These are phyloP conservation scores for Geotrichum cucujoidarum DNA, from an alignment of 1,139 yeast genomes.

Conservation along the genomic window DNA sequence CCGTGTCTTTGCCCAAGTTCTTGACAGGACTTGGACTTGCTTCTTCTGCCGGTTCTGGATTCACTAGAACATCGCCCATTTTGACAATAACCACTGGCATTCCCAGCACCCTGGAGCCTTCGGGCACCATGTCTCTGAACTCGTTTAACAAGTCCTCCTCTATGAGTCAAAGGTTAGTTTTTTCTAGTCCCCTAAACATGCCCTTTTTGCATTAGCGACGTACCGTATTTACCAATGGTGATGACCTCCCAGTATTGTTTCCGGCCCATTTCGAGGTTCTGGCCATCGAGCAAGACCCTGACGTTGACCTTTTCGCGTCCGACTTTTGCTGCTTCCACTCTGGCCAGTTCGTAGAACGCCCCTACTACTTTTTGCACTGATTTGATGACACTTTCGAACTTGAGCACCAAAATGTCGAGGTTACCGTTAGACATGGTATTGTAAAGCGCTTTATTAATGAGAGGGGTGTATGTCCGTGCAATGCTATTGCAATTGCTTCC, in stretches of 20 bases:
- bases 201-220: neutral
- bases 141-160: conserved; percentile 26
- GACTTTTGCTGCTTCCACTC: conserved; percentile 23
- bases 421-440: conserved; percentile 32
- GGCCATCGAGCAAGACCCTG: conserved; percentile 37
- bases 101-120: conserved; percentile 24
- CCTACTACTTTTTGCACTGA: conserved; percentile 33
- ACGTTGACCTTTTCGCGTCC: conserved; percentile 31
- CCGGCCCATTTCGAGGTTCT: conserved; percentile 29
- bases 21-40: conserved; percentile 6
- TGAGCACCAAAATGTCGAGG: conserved; percentile 35
- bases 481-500: conserved; percentile 25
- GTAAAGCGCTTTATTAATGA: conserved; percentile 30
- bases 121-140: conserved; percentile 30
- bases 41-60: conserved; percentile 18
- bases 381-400: conserved; percentile 29
- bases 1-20: conserved; percentile 4
- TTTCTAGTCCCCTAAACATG: neutral
- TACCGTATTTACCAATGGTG: conserved; percentile 29
- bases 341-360: conserved; percentile 31
- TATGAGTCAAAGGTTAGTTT: neutral
- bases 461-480: conserved; percentile 23
- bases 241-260: conserved; percentile 36
- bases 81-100: conserved; percentile 31
- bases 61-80: conserved; percentile 20